These are phyloP conservation scores for Fusarium armeniacum DNA, from an alignment of 2,329 filamentous ascomycete species.

Conservation along the genomic window DNA sequence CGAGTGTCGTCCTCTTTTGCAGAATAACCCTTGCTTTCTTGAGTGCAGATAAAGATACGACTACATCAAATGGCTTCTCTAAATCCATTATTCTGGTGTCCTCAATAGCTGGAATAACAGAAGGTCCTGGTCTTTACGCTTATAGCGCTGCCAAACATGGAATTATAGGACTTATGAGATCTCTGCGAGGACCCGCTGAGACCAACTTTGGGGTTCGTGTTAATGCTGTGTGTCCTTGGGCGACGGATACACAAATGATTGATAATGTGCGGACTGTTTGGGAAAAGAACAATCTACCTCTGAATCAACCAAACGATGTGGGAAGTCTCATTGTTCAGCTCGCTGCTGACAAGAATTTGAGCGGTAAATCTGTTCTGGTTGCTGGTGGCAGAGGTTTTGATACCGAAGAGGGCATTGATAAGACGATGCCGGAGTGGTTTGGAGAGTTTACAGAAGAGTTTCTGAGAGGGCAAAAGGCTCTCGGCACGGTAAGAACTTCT, in stretches of 20 bases:
- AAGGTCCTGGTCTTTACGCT: conserved; percentile 4
- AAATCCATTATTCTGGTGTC: conserved; percentile 8
- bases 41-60: rapidly evolving
- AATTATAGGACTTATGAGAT: neutral
- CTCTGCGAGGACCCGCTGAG: neutral
- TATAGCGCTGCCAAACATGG: conserved; percentile 13
- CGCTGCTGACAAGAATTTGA: neutral
- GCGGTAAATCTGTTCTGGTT: neutral
- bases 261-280: neutral
- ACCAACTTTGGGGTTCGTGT: neutral
- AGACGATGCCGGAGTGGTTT: conserved; percentile 8
- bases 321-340: neutral
- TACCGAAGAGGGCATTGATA: conserved; percentile 7
- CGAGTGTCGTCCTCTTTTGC: conserved; percentile 4
- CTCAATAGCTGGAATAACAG: conserved; percentile 1
- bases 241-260: conserved; percentile 9
- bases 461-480: neutral
- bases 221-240: conserved; percentile 13
- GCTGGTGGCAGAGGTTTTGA: conserved; percentile 2
- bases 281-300: neutral
- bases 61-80: neutral
- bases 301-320: neutral
- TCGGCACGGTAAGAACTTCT: neutral
- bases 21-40: conserved; percentile 1
- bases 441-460: conserved; percentile 1